A percentile compares a stretch with the other conserved stretches of the same genome.
Evolutionary conservation across 2,329 filamentous ascomycete species (phyloP).

Genomic region (Paracorniculantispora psalliotae): DNA sequence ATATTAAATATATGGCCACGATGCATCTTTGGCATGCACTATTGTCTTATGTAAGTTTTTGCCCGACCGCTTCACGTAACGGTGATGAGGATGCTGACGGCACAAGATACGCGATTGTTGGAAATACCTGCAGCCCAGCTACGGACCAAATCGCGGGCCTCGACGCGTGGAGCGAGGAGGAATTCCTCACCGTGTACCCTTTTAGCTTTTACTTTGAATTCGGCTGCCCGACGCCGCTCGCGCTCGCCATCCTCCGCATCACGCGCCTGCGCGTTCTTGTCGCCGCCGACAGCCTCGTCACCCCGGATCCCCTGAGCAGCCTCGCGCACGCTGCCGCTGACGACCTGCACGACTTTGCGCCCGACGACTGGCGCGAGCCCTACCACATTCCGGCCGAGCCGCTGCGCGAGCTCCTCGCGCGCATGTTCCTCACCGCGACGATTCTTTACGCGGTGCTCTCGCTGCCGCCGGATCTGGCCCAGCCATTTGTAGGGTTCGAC

Average conservation of each 20-base stretch:
- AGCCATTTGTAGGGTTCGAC: neutral
- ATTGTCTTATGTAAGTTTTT: constrained; percentile 2
- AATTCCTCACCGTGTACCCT: neutral
- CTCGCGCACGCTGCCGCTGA: neutral
- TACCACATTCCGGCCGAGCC: neutral
- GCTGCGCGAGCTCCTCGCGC: neutral
- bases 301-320: neutral
- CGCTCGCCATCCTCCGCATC: neutral
- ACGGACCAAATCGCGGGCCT: neutral
- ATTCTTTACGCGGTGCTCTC: constrained; percentile 1
- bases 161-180: neutral
- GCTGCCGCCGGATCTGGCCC: neutral
- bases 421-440: neutral
- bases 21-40: neutral
- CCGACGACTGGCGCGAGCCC: neutral
- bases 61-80: neutral
- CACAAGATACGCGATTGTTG: constrained; percentile 1
- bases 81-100: too few relatives aligned
- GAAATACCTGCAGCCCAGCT: neutral
- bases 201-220: constrained; percentile 7
- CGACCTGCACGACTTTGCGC: neutral
- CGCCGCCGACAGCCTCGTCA: neutral
- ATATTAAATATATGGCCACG: constrained; percentile 1
- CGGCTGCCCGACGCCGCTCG: neutral
- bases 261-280: neutral